Evolutionary conservation across 129 eudicot genomes (phyloP), one percentile per base, ranked within the genome.

Genomic region (Helianthus annuus): DNA sequence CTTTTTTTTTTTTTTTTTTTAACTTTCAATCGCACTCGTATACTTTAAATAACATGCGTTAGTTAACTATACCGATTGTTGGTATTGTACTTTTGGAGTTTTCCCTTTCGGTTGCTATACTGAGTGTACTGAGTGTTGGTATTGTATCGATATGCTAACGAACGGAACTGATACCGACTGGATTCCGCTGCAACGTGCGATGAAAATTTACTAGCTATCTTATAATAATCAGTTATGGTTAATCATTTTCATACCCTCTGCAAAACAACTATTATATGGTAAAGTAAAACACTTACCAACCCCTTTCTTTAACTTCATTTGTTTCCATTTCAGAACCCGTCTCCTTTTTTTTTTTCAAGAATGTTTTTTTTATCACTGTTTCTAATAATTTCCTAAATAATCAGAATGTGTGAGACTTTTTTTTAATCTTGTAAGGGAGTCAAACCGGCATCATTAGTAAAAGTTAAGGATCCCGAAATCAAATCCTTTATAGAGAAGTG

Each of bases 401-500:
- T 32, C 10, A 32, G 19, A 59, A 29, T 32, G 36, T 32, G 19
- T 34, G 45, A 60, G 7, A 32, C 66, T 6, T 12, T 32, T 22
- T 12, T 13, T 60, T 10, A 2, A 36, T 15, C 49, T 64, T 64
- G n/a, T 64, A 38, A 66, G 70, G 70, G 70, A 39, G 55, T 42
- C 38, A 66, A 66, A 45, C 70, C 70, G 5, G 70, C 54, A 15
- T 17, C 70, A 66, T 66, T 66, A 45, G 49, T 7, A 19, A 66
- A 66, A 19, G 70, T 66, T 19, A 66, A 45, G 38, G 70, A 66
- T 12, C 70, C 56, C 17, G 70, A 66, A 45, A 45, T 66, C 53
- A 66, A 2, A 66, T 45, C 54, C 5, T 66, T 66, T 24, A 45
- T 66, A 17, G 70, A 66, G 55, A 66, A 66, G 11, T 66, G 70